Evolutionary conservation across 371 early-diverging fungal genomes (phyloP), one percentile per base, ranked within the genome.

Genomic region (Massospora cicadina): DNA sequence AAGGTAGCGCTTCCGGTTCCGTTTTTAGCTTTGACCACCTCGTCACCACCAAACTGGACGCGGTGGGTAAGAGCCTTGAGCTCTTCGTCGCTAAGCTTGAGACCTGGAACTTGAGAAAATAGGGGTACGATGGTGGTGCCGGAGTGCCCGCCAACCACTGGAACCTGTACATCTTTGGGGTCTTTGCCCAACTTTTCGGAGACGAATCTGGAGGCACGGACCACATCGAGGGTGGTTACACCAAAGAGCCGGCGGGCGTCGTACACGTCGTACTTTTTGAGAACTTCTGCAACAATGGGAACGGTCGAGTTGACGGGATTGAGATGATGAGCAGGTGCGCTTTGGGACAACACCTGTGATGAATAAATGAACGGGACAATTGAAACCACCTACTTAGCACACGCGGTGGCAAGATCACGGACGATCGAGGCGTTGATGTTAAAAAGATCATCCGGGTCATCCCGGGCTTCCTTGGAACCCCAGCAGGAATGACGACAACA

Each of bases 221-320:
- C 94, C 66, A 95, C 84, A 78, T 98, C 99, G 67, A 98, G 86
- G 70, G 94, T 91, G 76, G 97, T 97, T 72, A 98, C 95, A 76
- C 99, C 99, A 75, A 96, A 95, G 65, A 98, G 74, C 71, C 88
- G 80, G 68, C 74, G 70, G 74, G 93, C 90, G 81, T 96, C 90
- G 71, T 84, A 94, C 70, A 93, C 93, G 70, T 89, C 89, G 71
- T 81, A 81, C 79, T 86, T 83, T 85, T 95, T 95, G 78, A 95
- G 83, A 67, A 89, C 90, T 81, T 98, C 98, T 66, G 94, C 88
- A 68, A 91, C 90, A 73, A 98, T 98, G 68, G 99, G 98, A 65
- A 98, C 96, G 66, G 97, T 98, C 54, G 98, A 98, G 90, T 98
- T 98, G 75, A 98, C 99, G 58, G 99, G 99, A 90, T 98, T 98